Evolutionary conservation across 805 yeast genomes (phyloP).

Genomic region (Brettanomyces anomalus): DNA sequence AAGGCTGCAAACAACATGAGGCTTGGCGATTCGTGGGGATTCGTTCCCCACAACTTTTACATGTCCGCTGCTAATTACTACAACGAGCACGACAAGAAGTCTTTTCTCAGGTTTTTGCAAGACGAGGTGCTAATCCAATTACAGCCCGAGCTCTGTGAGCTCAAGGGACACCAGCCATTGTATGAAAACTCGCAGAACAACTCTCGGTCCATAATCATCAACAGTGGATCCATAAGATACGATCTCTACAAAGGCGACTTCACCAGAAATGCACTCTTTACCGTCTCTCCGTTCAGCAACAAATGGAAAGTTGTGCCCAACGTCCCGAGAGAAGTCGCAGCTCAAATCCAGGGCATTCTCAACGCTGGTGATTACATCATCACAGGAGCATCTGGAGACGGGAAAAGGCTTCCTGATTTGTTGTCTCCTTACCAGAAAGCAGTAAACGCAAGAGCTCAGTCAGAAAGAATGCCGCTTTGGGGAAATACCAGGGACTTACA

Average conservation of each 20-base stretch:
- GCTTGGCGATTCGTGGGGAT: slow-evolving; percentile 50
- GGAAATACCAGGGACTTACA: not conserved
- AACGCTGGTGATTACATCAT: slow-evolving; percentile 41
- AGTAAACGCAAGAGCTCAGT: slow-evolving; percentile 6
- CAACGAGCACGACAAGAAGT: slow-evolving; percentile 35
- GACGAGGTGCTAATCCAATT: slow-evolving; percentile 36
- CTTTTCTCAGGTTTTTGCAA: slow-evolving; percentile 52
- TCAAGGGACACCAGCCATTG: slow-evolving; percentile 3
- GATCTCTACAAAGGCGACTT: slow-evolving; percentile 80
- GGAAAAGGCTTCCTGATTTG: slow-evolving; percentile 5
- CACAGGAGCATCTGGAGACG: not conserved
- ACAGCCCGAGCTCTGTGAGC: slow-evolving; percentile 17
- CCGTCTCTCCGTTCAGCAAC: slow-evolving; percentile 79
- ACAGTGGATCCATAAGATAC: slow-evolving; percentile 84
- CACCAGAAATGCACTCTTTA: slow-evolving; percentile 70
- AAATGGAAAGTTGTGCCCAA: slow-evolving; percentile 60
- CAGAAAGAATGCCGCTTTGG: not conserved
- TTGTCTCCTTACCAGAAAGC: slow-evolving; percentile 20
- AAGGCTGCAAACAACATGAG: slow-evolving; percentile 35
- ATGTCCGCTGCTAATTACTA: slow-evolving; percentile 56
- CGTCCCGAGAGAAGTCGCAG: slow-evolving; percentile 52
- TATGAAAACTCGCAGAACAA: slow-evolving; percentile 21
- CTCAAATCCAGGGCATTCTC: slow-evolving; percentile 41
- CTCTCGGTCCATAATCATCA: slow-evolving; percentile 52
- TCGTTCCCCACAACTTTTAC: slow-evolving; percentile 57